Evolutionary conservation across 176 grass and related monocot species (phyloP), one percentile per base, ranked within the genome.

Genomic region (Avena sativa): DNA sequence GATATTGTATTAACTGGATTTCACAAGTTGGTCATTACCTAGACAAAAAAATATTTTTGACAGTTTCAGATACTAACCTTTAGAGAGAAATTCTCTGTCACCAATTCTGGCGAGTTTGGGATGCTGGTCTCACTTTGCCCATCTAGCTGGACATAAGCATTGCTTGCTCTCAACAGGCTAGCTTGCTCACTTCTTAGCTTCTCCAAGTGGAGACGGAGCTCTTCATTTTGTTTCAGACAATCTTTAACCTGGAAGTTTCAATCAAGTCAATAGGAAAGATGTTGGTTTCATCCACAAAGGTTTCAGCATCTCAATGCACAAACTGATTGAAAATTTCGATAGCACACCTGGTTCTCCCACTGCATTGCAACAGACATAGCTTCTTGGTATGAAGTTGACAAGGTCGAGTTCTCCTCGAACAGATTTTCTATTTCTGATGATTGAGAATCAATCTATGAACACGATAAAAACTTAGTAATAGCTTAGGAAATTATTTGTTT

Each of bases 391-490:
- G 94, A 91, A 72, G 82, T 76, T 73, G 87, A 94, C 60, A 96
- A 91, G 80, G 84, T 81, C 47, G 94, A 93, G 72, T 99, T 99
- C 79, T 98, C 97, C 80, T 96, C 94, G 70, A 99, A 99, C 48
- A 99, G 49, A 14, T 89, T 94, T 86, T 99, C 96, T 88, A 96
- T 96, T 86, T 98, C 96, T 90, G 92, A 88, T 59, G 96, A 96
- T 94, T 96, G 96, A 38, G 92, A 96, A 89, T 98, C 93, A 87
- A 98, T 96, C 96, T 98, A 65, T 43, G 59, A 94, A 86, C 73
- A 58, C 19, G 51, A 62, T 43, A 84, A 82, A 59, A 56, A 59
- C 38, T 84, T 38, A 87, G 76, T n/a, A 36, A 77, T 1, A 14
- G 64, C 50, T 74, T 67, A 74, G 53, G 5, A 20, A 61, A 61